Base-by-base conservation (phyloP, 768 basidiomycete genomes). In the Panellus pusillus region DNA sequence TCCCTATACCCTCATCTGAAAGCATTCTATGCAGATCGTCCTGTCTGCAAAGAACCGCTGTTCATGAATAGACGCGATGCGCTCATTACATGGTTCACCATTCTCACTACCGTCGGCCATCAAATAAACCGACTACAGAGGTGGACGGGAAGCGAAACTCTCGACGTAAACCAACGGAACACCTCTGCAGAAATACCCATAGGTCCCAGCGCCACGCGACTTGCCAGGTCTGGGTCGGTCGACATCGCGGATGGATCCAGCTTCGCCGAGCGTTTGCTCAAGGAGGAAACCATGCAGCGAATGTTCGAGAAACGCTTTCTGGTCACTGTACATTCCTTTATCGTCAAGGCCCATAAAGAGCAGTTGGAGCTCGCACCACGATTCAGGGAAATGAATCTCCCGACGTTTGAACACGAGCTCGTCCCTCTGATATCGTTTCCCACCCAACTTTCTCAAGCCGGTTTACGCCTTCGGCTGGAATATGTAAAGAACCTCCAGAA, bases 391-490 rank as follows among this genome's bases (percentile, higher is more conserved):
- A 91, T 98, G 86, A 89, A 92, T 64, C 83, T 99, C 3, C 95
- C 95, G 9, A 87, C 84, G 5, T 96, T 97, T 67, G 90, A 93
- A 68, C 80, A 82, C 52, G 92, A 96, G 61, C 80, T 98, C 17
- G 84, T 94, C 9, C 87, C 91, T 37, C 79, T 98, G 57, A 95
- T 97, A 56, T 88, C 92, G n/a, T 98, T 98, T 72, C 93, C 97
- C 6, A 96, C 93, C 18, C 89, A 91, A 65, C 86, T 99, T 46
- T 89, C 94, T 5, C 91, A 97, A 65, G 95, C 94, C 37, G 86
- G 87, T 52, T 79, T 99, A 52, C 91, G 89, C 44, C 84, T 96
- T 38, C 89, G 93, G 45, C 80, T 98, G 46, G 89, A 92, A 61
- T 92, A 93, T 64, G 89, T 93, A 19, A 82, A 84, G 68, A 91